Evolutionary conservation across 495 filamentous ascomycete species (phyloP).

Genomic region (Cryomyces antarcticus): DNA sequence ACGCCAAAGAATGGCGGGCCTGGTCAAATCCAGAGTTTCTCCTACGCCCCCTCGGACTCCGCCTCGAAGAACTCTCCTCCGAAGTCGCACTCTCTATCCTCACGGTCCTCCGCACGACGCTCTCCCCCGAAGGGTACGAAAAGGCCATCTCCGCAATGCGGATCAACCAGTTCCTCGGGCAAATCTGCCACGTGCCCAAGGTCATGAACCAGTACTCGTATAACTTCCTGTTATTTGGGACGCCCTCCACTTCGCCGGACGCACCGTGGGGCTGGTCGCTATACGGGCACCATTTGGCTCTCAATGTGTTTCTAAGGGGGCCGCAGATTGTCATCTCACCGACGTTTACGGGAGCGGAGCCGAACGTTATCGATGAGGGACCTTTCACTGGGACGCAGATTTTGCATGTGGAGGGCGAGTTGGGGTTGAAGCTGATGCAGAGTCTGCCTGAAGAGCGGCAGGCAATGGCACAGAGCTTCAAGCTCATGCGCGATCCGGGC

Average conservation of each 20-base stretch:
- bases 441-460: slow-evolving; percentile 28
- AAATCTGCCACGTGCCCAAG: slow-evolving; percentile 34
- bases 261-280: slow-evolving; percentile 45
- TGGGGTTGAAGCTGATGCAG: slow-evolving; percentile 49
- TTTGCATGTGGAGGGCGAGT: slow-evolving; percentile 39
- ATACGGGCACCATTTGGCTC: slow-evolving; percentile 59
- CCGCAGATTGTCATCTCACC: slow-evolving; percentile 43
- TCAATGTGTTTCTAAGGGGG: slow-evolving; percentile 42
- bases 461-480: slow-evolving; percentile 32
- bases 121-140: slow-evolving; percentile 48
- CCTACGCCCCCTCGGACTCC: slow-evolving; percentile 27
- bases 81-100: slow-evolving; percentile 27
- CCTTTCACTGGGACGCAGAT: slow-evolving; percentile 38
- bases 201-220: slow-evolving; percentile 59
- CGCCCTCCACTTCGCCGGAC: slow-evolving; percentile 27
- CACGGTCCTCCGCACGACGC: slow-evolving; percentile 30
- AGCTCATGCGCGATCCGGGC: slow-evolving; percentile 30
- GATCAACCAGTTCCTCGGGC: slow-evolving; percentile 61
- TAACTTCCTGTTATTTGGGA: slow-evolving; percentile 46
- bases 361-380: slow-evolving; percentile 48
- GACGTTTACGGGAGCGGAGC: slow-evolving; percentile 61
- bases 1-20: slow-evolving; percentile 49
- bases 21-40: slow-evolving; percentile 59
- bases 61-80: slow-evolving; percentile 36
- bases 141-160: slow-evolving; percentile 51